phyloP scores from a whole-genome alignment of 2,329 filamentous ascomycete genomes.

The Curvularia sp. region DNA sequence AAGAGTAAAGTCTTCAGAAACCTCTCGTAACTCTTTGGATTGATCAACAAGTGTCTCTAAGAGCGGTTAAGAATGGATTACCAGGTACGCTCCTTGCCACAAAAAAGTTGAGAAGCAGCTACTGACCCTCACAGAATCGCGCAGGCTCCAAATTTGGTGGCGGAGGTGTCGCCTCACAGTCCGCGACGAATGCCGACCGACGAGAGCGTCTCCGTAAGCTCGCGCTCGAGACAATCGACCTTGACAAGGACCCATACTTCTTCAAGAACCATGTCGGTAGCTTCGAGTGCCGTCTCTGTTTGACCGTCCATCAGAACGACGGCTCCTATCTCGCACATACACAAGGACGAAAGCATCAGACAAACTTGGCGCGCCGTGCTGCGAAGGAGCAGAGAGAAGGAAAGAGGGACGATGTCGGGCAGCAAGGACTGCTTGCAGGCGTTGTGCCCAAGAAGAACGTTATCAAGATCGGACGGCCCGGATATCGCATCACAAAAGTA shows the following conservation, averaged over 20 bases:
- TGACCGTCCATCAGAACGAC: constrained; percentile 98
- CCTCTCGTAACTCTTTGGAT: constrained; percentile 1
- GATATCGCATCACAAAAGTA: constrained; percentile 98
- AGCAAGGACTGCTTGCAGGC: constrained; percentile 76
- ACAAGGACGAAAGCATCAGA: constrained; percentile 98
- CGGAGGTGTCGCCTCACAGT: constrained; percentile 92
- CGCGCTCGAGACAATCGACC: constrained; percentile 97
- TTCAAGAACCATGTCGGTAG: constrained; percentile 99
- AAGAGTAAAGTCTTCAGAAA: constrained; percentile 6
- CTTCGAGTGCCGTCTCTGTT: constrained; percentile 95
- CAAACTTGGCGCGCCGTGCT: constrained; percentile 92
- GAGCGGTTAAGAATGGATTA: constrained; percentile 56
- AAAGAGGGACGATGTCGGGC: constrained; percentile 70
- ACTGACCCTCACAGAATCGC: constrained; percentile 69
- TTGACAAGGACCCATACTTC: constrained; percentile 99
- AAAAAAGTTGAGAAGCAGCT: constrained; percentile 12
- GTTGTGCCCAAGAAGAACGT: constrained; percentile 75
- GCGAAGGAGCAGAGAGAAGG: constrained; percentile 95
- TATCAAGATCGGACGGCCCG: constrained; percentile 93
- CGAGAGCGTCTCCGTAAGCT: constrained; percentile 97
- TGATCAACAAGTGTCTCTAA: constrained; percentile 6
- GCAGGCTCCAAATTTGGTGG: constrained; percentile 98
- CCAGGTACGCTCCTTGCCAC: constrained; percentile 49
- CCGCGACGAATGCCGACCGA: constrained; percentile 93
- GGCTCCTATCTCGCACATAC: constrained; percentile 98